Conservation (phyloP, 306 rosid species). For the Cicer cuneatum region DNA sequence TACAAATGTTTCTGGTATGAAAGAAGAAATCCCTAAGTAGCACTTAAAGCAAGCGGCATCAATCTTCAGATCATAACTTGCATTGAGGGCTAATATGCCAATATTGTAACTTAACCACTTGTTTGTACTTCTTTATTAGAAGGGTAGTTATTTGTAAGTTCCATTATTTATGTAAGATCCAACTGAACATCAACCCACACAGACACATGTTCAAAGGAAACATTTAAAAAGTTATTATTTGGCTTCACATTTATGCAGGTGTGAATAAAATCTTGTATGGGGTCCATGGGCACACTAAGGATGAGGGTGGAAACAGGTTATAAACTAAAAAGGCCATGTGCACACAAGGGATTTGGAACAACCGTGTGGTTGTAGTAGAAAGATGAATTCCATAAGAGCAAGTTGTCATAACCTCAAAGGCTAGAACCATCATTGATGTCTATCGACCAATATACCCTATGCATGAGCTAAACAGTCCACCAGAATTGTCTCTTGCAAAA, state of each 20-base stretch:
- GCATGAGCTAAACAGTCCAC: slow-evolving; percentile 34
- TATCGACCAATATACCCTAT: not conserved
- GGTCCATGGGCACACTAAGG: slow-evolving; percentile 34
- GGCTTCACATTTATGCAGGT: slow-evolving; percentile 18
- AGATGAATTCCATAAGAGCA: slow-evolving; percentile 26
- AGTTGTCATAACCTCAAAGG: slow-evolving; percentile 5
- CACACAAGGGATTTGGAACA: slow-evolving; percentile 15
- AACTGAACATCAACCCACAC: not conserved
- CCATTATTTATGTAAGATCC: slow-evolving; percentile 10
- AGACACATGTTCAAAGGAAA: slow-evolving; percentile 6
- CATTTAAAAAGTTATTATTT: not conserved
- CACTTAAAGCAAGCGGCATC: slow-evolving; percentile 25
- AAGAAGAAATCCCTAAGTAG: not conserved
- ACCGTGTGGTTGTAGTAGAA: slow-evolving; percentile 1
- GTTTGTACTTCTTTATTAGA: not conserved
- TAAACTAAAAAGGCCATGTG: slow-evolving; percentile 2
- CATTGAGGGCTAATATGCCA: not conserved
- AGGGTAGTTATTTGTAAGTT: slow-evolving; percentile 12
- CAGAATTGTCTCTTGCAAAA: slow-evolving; percentile 32
- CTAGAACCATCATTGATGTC: slow-evolving; percentile 12
- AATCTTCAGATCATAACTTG: slow-evolving; percentile 32
- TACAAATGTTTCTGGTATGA: not conserved
- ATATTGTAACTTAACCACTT: slow-evolving; percentile 5
- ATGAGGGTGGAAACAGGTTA: slow-evolving; percentile 16
- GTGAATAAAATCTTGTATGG: slow-evolving; percentile 10